Base-by-base conservation (phyloP, 805 yeast species). In the Wickerhamomyces chambardii region DNA sequence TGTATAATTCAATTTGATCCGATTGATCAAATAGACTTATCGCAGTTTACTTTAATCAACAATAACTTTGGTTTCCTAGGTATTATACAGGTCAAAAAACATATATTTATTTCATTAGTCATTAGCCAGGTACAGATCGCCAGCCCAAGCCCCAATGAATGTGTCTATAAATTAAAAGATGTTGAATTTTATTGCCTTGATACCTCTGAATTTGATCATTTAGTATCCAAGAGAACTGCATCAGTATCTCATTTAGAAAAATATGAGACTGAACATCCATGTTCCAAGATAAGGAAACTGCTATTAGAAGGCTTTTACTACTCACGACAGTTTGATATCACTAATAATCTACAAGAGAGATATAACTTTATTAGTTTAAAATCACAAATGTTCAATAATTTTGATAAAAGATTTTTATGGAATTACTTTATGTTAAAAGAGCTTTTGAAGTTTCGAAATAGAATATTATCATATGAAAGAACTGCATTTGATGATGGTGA, bases 331-430 rank as follows among this genome's bases (percentile, higher is more conserved):
- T 90, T 86, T 53, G 98, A 92, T 53, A 61, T 92, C 40, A 90
- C 97, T 0, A 80, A 83, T 30, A 66, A 73, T 4, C 58, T 89
- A 32, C 97, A 90, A 57, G 75, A 72, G 38, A 64, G 92, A 53
- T 85, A 84, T 9, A 55, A 75, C 6, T 49, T 58, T 16, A 50
- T 57, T 9, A 47, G 51, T 22, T 44, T 58, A 36, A 63, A 61
- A 36, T 35, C 39, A 19, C 58, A 57, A 42, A 59, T 60, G 38
- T 58, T 53, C 35, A 61, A 53, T 36, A 67, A 82, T 35, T 78
- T 74, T 48, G 94, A 81, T 52, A 71, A 71, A 35, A 78, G 80
- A 42, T 89, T 80, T 52, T 79, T 92, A 78, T 92, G 98, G 98
- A 92, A 92, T 53, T 65, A 77, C 14, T 82, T 76, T 47, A 72